Evolutionary conservation across 805 yeast species (phyloP).

Genomic region (Ogataea pilisensis): DNA sequence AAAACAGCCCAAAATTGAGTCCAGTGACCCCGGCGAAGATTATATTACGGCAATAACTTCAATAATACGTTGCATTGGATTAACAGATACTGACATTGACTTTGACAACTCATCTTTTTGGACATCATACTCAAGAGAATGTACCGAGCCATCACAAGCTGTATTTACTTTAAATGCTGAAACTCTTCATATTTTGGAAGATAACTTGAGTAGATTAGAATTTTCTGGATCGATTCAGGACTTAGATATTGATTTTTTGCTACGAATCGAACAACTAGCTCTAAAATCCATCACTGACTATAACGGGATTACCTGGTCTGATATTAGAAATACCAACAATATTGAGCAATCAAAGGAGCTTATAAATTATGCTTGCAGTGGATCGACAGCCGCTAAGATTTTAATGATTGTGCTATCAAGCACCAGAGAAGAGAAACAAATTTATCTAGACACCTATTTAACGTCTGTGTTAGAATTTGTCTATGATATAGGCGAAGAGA

Average conservation of each 20-base stretch:
- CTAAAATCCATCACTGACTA: constrained; percentile 25
- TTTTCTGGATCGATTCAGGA: constrained; percentile 9
- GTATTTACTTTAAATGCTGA: constrained; percentile 19
- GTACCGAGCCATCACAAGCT: too few relatives aligned
- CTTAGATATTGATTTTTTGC: constrained; percentile 25
- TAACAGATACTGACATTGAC: constrained; percentile 25
- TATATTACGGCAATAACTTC: constrained; percentile 2
- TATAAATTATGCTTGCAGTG: constrained; percentile 20
- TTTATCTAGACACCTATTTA: constrained; percentile 45
- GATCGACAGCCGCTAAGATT: constrained; percentile 32
- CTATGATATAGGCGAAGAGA: constrained; percentile 19
- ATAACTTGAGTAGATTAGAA: constrained; percentile 19
- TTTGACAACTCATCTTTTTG: constrained; percentile 7
- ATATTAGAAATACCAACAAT: constrained; percentile 13
- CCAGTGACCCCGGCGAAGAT: not conserved
- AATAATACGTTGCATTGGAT: constrained; percentile 14
- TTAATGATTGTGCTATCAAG: constrained; percentile 40
- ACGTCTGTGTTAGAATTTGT: constrained; percentile 38
- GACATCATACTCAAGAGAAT: constrained; percentile 5
- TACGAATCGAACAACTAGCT: constrained; percentile 32
- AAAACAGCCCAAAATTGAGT: not conserved
- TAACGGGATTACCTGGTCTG: constrained; percentile 18
- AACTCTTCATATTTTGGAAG: constrained; percentile 21
- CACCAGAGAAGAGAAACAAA: constrained; percentile 36
- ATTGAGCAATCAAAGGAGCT: not conserved